Conservation (phyloP, 2,329 filamentous ascomycete species). For the Chaetomiaceae sp. region DNA sequence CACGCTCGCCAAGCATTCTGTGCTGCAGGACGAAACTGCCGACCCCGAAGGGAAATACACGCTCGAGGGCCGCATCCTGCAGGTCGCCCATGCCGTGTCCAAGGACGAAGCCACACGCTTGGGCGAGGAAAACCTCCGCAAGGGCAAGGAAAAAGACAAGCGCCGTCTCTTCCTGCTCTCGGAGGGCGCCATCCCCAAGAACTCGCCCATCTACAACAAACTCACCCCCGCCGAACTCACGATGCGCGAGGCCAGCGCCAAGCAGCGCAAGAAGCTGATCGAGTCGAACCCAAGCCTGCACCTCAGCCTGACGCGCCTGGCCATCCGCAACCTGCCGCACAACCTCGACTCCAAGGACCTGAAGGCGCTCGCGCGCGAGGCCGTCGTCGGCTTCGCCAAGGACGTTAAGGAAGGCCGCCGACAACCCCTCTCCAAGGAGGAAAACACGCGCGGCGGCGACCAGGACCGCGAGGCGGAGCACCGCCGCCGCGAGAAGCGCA, state of each 20-base stretch:
- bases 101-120: constrained; percentile 73
- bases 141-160: constrained; percentile 74
- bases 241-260: constrained; percentile 80
- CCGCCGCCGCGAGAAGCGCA: constrained; percentile 72
- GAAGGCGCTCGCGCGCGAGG: constrained; percentile 83
- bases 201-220: constrained; percentile 68
- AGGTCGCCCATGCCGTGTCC: constrained; percentile 77
- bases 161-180: constrained; percentile 79
- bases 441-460: constrained; percentile 70
- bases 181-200: constrained; percentile 76
- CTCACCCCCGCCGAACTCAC: constrained; percentile 75
- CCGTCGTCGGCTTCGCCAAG: constrained; percentile 87
- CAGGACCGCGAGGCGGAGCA: constrained; percentile 76
- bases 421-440: constrained; percentile 79
- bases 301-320: constrained; percentile 81
- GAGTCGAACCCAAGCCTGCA: constrained; percentile 86
- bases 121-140: constrained; percentile 62
- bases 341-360: constrained; percentile 78
- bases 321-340: constrained; percentile 83
- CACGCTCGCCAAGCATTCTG: constrained; percentile 62
- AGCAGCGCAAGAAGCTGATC: constrained; percentile 83
- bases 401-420: constrained; percentile 78
- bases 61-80: constrained; percentile 79
- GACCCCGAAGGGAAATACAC: constrained; percentile 85
- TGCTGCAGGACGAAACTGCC: constrained; percentile 78